A percentile compares a stretch with the other conserved stretches of the same genome.
Evolutionary conservation across 2,329 filamentous ascomycete species (phyloP).

Genomic region (Aspergillus unguis): DNA sequence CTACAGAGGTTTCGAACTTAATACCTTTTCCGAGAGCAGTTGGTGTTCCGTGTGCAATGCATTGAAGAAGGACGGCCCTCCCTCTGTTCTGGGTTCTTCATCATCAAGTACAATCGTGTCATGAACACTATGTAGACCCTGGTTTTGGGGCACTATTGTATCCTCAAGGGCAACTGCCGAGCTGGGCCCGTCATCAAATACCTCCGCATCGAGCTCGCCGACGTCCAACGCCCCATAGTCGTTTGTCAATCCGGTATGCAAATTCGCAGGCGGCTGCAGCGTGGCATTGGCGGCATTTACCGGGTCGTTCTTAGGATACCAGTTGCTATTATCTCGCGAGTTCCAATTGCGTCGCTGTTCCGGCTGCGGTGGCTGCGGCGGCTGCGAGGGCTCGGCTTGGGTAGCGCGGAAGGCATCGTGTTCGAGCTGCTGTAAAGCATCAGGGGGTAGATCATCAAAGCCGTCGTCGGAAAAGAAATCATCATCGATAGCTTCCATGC

Average conservation of each 20-base stretch:
- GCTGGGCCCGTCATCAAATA: constrained; percentile 36
- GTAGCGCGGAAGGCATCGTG: constrained; percentile 46
- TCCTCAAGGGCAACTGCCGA: constrained; percentile 13
- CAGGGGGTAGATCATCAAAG: constrained; percentile 44
- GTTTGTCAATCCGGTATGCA: constrained; percentile 37
- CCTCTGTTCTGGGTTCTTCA: constrained; percentile 17
- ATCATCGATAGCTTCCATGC: constrained; percentile 49
- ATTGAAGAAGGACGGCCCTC: constrained; percentile 8
- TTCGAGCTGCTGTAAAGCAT: constrained; percentile 45
- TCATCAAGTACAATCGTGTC: constrained; percentile 22
- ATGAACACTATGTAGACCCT: constrained; percentile 6
- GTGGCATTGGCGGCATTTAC: constrained; percentile 18
- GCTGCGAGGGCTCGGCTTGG: constrained; percentile 30
- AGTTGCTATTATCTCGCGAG: constrained; percentile 1
- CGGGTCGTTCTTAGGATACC: not conserved
- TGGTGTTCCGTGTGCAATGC: constrained; percentile 15
- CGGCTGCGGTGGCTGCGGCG: constrained; percentile 16
- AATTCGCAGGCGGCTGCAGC: constrained; percentile 26
- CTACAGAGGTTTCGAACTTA: no score
- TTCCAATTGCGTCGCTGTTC: not conserved
- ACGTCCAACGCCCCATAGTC: constrained; percentile 44
- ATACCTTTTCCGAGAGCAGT: constrained; percentile 28
- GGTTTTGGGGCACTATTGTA: constrained; percentile 10
- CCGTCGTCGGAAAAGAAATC: constrained; percentile 48
- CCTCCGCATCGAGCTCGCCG: constrained; percentile 43